These are phyloP conservation scores for Colletotrichum sp. DNA, from an alignment of 2,329 filamentous ascomycete species.

Conservation along the genomic window DNA sequence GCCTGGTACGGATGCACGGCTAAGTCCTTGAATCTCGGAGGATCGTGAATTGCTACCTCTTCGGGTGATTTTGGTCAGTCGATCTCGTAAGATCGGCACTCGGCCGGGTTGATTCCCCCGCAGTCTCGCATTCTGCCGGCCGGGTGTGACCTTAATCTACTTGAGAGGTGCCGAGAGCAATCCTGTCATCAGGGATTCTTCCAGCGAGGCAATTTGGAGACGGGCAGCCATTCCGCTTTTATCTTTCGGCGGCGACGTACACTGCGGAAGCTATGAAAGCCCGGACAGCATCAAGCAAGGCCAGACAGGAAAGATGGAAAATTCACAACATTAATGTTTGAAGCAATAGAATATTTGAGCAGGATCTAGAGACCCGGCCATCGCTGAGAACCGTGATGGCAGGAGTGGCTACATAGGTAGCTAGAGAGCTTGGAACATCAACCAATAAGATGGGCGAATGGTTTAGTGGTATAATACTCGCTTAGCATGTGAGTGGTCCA, in stretches of 20 bases:
- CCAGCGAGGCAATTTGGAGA: not conserved
- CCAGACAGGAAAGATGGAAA: not conserved
- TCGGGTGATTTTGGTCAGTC: not conserved
- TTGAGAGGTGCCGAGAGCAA: not conserved
- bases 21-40: not conserved
- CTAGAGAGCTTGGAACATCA: no score
- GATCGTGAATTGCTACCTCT: not conserved
- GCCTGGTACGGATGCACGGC: not conserved
- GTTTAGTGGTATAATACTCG: slow-evolving; percentile 9
- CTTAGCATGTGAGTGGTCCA: no score
- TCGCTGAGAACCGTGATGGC: no score
- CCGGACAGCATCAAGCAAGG: accelerated
- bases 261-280: not conserved
- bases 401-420: accelerated
- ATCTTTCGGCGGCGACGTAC: not conserved
- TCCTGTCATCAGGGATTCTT: not conserved
- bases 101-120: not conserved
- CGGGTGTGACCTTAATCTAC: not conserved
- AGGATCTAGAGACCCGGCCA: not conserved
- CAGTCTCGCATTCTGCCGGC: not conserved
- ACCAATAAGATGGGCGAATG: not conserved
- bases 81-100: not conserved
- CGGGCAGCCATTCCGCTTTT: not conserved
- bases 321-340: accelerated
- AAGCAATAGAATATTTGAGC: not conserved